These are phyloP conservation scores for Cladophialophora bantiana DNA, from an alignment of 2,329 filamentous ascomycete species.

Conservation along the genomic window DNA sequence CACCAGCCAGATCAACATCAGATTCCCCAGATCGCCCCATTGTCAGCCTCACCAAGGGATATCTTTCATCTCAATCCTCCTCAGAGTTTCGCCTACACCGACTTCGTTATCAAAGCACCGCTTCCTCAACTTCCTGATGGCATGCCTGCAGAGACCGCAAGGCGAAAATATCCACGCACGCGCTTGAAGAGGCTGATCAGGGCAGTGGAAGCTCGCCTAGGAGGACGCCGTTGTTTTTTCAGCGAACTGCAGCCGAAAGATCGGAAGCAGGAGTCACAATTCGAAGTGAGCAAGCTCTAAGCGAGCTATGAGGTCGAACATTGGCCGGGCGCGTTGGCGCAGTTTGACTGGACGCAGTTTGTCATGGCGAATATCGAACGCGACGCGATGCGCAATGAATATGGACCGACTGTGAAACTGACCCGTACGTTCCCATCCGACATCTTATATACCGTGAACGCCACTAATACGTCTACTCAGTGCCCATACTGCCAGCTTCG, in stretches of 20 bases:
- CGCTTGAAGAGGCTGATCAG: slow-evolving; percentile 21
- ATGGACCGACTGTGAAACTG: slow-evolving; percentile 5
- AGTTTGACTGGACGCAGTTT: slow-evolving; percentile 32
- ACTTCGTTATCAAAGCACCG: slow-evolving; percentile 29
- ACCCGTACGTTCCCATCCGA: slow-evolving; percentile 15
- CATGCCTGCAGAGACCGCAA: slow-evolving; percentile 9
- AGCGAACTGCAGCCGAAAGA: background rate
- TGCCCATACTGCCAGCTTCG: slow-evolving; percentile 21
- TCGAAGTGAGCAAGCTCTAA: slow-evolving; percentile 29
- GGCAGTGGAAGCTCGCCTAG: slow-evolving; percentile 20
- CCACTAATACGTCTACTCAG: slow-evolving; percentile 12
- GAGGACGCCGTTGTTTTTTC: slow-evolving; percentile 24
- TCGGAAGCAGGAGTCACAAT: slow-evolving; percentile 14
- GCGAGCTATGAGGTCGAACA: slow-evolving; percentile 33
- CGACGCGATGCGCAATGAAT: slow-evolving; percentile 15
- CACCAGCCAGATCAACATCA: background rate
- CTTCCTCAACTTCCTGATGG: slow-evolving; percentile 12
- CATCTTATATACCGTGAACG: background rate
- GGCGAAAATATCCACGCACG: slow-evolving; percentile 7
- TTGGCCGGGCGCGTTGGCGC: slow-evolving; percentile 27
- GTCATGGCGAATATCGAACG: slow-evolving; percentile 31
- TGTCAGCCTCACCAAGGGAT: slow-evolving; percentile 9
- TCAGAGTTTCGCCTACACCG: slow-evolving; percentile 18
- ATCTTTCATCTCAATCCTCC: slow-evolving; percentile 24
- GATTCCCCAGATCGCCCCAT: background rate